Evolutionary conservation across 2,329 filamentous ascomycete genomes (phyloP), one percentile per base, ranked within the genome.

Genomic region (Aspergillus costaricaensis): DNA sequence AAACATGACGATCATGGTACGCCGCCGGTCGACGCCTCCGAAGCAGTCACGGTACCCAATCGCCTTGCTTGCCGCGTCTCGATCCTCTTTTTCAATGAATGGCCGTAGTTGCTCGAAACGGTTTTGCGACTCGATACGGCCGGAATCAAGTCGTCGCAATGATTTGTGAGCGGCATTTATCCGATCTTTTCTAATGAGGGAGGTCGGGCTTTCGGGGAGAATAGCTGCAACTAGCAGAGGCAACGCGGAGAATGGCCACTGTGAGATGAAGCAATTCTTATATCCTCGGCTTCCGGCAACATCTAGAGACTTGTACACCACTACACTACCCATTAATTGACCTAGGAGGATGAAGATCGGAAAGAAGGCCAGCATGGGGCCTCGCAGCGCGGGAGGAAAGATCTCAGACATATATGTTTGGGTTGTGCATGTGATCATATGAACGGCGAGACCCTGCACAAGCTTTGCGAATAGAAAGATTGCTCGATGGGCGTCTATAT

Each of bases 371-470:
- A 84, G 77, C 2, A 79, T 74, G 0, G 81, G 77, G 2, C 80
- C 82, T 38, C 82, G 75, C 7, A 84, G 72, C 3, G 70, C 72
- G 0, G 77, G 73, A 0, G 82, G 81, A 1, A 80, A 68, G n/a
- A 82, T 78, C 62, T 84, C 82, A 14, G 81, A 83, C 64, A 83
- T 77, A 70, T 83, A 83, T 0, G 81, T 83, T 59, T 80, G 74
- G 4, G 74, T 73, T 7, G 76, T 75, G 39, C 76, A 72, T 69
- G 79, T 78, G 56, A 81, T 72, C 50, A 79, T 75, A 12, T 82
- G 81, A 39, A 82, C 76, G 1, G 78, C 73, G 50, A 77, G 67
- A 8, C 82, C 81, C 57, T 82, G 78, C 17, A 81, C 66, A n/a
- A 79, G 71, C 59, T 82, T 81, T 39, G 78, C 81, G 1, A 74